Conservation (phyloP, 805 yeast species). For the Torulaspora indica region DNA sequence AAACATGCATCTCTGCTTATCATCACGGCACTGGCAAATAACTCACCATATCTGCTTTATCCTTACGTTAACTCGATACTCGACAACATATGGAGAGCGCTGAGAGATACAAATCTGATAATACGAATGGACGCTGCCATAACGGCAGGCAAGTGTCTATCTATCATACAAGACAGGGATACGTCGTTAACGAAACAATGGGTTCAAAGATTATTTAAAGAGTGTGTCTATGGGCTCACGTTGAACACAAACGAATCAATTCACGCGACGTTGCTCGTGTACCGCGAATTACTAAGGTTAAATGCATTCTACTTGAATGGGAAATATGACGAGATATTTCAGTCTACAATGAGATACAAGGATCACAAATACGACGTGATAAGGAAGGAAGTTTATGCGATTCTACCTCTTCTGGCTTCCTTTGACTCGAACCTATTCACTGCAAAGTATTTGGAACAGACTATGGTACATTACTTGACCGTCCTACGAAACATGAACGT, state of each 20-base stretch:
- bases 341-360: slow-evolving; percentile 64
- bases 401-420: slow-evolving; percentile 76
- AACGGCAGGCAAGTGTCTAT: slow-evolving; percentile 70
- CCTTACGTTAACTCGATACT: slow-evolving; percentile 72
- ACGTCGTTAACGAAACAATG: slow-evolving; percentile 63
- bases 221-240: slow-evolving; percentile 58
- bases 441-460: slow-evolving; percentile 72
- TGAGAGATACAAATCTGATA: slow-evolving; percentile 69
- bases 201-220: slow-evolving; percentile 65
- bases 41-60: slow-evolving; percentile 79
- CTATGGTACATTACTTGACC: slow-evolving; percentile 68
- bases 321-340: slow-evolving; percentile 72
- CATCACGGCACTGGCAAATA: slow-evolving; percentile 75
- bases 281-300: slow-evolving; percentile 66
- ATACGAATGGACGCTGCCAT: slow-evolving; percentile 82
- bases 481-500: slow-evolving; percentile 65
- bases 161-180: slow-evolving; percentile 77
- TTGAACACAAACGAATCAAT: slow-evolving; percentile 56
- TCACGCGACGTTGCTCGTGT: slow-evolving; percentile 85
- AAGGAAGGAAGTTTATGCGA: slow-evolving; percentile 76
- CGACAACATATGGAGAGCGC: slow-evolving; percentile 81
- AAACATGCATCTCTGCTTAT: slow-evolving; percentile 88
- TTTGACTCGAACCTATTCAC: slow-evolving; percentile 74
- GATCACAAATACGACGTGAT: slow-evolving; percentile 73
- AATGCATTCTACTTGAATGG: slow-evolving; percentile 70